Evolutionary conservation across 2,329 filamentous ascomycete genomes (phyloP), one percentile per base, ranked within the genome.

Genomic region (Diaporthe vaccinii): DNA sequence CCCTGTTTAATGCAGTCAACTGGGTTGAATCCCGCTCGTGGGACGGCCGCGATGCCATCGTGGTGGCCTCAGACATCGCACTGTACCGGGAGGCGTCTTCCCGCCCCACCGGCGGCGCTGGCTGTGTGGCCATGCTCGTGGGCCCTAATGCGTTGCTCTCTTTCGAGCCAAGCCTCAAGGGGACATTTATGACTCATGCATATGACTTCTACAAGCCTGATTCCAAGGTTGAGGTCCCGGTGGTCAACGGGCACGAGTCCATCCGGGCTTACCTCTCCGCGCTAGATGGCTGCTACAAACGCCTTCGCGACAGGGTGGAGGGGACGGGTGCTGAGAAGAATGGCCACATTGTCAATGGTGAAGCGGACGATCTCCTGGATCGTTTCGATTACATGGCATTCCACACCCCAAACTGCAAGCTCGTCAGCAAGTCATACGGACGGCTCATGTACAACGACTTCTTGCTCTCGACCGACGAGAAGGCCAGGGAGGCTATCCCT

Each of bases 131-230:
- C 81, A 89, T 96, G 88, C 87, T 96, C 79, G 89, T 96, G 80
- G 94, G 94, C 74, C 94, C 94, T 74, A 87, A 96, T 82, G 94
- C 94, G 70, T 93, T 94, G 74, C 87, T 96, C 77, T 93, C 92
- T 76, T 87, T 93, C 78, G 94, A 96, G 86, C 91, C 94, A 68
- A 94, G 94, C 83, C 91, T 95, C 82, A 92, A 94, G 81, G 94
- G 93, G 82, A 92, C 89, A 80, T 95, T 94, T 88, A 93, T 96
- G 92, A 89, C 92, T 84, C 94, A 96, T 86, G 92, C 92, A 80
- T 97, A 96, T 85, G 94, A 96, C 85, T 96, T 96, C 85, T 96
- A 95, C 91, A 96, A 96, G 91, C 93, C 94, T 81, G 94, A 96
- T 84, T 88, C 96, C 78, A 94, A 93, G 81, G 95, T 92, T 89